Evolutionary conservation across 1,139 yeast genomes (phyloP).

Genomic region (Candida pseudocylindracea): DNA sequence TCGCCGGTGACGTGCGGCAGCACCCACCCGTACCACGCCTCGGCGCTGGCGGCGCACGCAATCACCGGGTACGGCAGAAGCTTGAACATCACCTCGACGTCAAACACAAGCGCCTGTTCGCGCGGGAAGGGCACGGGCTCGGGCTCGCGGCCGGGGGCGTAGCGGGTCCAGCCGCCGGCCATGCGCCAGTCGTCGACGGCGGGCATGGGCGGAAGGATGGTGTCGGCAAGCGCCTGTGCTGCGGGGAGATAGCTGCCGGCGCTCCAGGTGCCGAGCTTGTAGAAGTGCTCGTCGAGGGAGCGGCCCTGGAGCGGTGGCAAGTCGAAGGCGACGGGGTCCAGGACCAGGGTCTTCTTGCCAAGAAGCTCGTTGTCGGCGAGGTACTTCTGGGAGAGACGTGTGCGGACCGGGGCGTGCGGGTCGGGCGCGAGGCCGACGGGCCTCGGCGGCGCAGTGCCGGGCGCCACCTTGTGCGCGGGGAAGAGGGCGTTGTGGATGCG

Average conservation of each 20-base stretch:
- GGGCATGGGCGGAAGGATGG: slow-evolving; percentile 24
- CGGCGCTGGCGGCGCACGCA: slow-evolving; percentile 58
- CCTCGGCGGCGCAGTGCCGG: too few species aligned
- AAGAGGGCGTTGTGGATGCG: slow-evolving; percentile 39
- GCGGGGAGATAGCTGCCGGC: slow-evolving; percentile 36
- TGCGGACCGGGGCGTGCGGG: too few species aligned
- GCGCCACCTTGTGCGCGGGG: slow-evolving; percentile 8
- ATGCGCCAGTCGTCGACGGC: slow-evolving; percentile 19
- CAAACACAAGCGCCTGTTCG: slow-evolving; percentile 55
- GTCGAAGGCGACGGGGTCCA: slow-evolving; percentile 34
- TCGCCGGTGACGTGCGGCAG: slow-evolving; percentile 53
- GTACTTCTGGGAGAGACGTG: slow-evolving; percentile 30
- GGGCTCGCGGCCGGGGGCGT: slow-evolving; percentile 30
- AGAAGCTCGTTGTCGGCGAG: slow-evolving; percentile 41
- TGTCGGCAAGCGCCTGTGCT: slow-evolving; percentile 16
- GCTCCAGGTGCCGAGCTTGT: slow-evolving; percentile 37
- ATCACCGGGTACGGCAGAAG: slow-evolving; percentile 52
- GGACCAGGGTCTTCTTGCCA: slow-evolving; percentile 54
- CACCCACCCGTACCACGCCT: slow-evolving; percentile 93
- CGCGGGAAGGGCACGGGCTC: slow-evolving; percentile 40
- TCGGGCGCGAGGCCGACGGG: slow-evolving; percentile 7
- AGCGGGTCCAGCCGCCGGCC: slow-evolving; percentile 69
- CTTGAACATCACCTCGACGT: slow-evolving; percentile 74
- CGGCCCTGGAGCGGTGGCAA: slow-evolving; percentile 53
- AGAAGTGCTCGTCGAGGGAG: slow-evolving; percentile 68